Conservation (phyloP, 228 moss, liverwort and hornwort species). For the Sphagnum fallax region DNA sequence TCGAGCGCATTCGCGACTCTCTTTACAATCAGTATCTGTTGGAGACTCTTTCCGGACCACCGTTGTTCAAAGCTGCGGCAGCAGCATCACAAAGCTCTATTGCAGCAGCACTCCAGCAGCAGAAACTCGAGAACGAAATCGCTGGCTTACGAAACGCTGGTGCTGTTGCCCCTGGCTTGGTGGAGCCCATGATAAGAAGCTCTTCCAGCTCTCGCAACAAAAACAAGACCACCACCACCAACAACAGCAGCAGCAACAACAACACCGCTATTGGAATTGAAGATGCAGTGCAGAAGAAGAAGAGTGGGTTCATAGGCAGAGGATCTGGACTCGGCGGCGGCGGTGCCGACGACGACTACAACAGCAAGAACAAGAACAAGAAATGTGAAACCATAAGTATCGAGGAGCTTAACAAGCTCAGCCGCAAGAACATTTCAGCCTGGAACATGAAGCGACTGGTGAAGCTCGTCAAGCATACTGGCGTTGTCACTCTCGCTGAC, state of each 20-base stretch:
- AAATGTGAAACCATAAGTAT: constrained; percentile 20
- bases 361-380: not conserved
- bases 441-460: constrained; percentile 71
- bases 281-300: not conserved
- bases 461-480: constrained; percentile 42
- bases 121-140: constrained; percentile 68
- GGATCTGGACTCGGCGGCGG: constrained; percentile 14
- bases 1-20: constrained; percentile 90
- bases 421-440: constrained; percentile 49
- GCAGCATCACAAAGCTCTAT: too few relatives aligned
- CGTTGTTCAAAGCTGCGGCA: constrained; percentile 16
- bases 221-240: not conserved
- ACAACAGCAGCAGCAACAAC: not conserved
- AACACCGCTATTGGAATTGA: too few relatives aligned
- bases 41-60: constrained; percentile 75
- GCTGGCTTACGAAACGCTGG: constrained; percentile 61
- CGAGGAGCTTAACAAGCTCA: constrained; percentile 46
- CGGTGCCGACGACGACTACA: too few relatives aligned
- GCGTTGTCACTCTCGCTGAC: constrained; percentile 66
- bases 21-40: constrained; percentile 85
- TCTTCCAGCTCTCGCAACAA: constrained; percentile 3
- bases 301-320: not conserved
- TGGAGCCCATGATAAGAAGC: constrained; percentile 14
- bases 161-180: constrained; percentile 60
- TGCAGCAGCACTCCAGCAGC: constrained; percentile 25